Conservation (phyloP, 2,329 filamentous ascomycete species). For the Ceratocystis cacaofunesta region DNA sequence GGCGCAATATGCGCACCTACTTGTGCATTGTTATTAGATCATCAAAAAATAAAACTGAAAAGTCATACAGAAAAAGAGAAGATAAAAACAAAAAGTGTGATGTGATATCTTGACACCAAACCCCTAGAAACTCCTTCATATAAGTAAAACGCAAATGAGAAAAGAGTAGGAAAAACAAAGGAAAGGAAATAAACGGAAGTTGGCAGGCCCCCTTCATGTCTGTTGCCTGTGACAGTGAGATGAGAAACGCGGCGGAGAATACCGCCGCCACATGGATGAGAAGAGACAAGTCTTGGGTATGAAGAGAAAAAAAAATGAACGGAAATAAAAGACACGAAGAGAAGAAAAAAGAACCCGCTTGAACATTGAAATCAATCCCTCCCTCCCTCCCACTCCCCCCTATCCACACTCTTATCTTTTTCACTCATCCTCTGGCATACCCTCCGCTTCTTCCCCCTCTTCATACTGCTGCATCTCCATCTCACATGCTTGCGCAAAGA, state of each 20-base stretch:
- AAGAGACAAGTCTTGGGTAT: neutral
- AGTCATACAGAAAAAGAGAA: neutral
- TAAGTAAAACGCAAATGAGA: neutral
- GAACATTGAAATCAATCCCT: neutral
- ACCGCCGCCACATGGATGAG: neutral
- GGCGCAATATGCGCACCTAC: neutral
- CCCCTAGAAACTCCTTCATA: neutral
- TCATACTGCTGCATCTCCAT: conserved; percentile 21
- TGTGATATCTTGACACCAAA: conserved; percentile 2
- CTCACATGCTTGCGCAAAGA: conserved; percentile 83
- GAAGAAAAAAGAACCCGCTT: neutral
- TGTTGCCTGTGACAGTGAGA: neutral
- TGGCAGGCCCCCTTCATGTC: neutral
- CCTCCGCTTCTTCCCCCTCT: conserved; percentile 34
- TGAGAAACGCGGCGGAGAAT: neutral
- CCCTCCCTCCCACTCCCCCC: neutral
- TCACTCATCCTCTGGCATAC: conserved; percentile 19
- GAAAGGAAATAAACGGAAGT: neutral
- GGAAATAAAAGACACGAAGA: neutral
- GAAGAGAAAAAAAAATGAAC: neutral
- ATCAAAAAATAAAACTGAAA: neutral
- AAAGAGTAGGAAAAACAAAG: neutral
- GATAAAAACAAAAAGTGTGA: neutral
- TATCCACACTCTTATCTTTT: neutral
- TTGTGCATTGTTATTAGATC: neutral